Evolutionary conservation across 805 yeast species (phyloP).

Genomic region (Candida patagonica): DNA sequence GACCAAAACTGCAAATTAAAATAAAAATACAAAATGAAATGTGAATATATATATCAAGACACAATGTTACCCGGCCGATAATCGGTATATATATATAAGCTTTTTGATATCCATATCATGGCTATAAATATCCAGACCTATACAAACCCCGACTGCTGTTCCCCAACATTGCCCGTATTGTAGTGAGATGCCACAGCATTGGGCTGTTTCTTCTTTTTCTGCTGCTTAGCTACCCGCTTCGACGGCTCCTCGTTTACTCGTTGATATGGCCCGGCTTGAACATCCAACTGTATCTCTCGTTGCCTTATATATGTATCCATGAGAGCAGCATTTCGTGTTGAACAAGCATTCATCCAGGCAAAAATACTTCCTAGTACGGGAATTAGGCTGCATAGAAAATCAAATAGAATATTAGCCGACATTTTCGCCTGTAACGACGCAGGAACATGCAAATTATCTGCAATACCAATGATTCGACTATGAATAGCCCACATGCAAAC

Average conservation of each 20-base stretch:
- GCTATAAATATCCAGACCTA: too few species aligned
- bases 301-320: conserved; percentile 43
- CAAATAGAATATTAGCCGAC: conserved; percentile 68
- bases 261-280: conserved; percentile 13
- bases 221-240: background rate
- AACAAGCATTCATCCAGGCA: conserved; percentile 75
- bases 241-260: conserved; percentile 8
- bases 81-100: too few species aligned
- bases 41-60: too few species aligned
- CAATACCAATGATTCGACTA: conserved; percentile 52
- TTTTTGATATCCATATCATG: too few species aligned
- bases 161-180: too few species aligned
- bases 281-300: conserved; percentile 16
- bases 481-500: conserved; percentile 71
- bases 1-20: too few species aligned
- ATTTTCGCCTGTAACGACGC: conserved; percentile 51
- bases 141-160: too few species aligned
- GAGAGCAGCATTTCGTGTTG: conserved; percentile 81
- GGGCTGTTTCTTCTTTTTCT: background rate
- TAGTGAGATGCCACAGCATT: too few species aligned
- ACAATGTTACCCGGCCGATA: too few species aligned
- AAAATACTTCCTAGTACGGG: conserved; percentile 75
- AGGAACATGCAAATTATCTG: conserved; percentile 54
- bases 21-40: too few species aligned
- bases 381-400: conserved; percentile 63